A percentile compares a stretch with the other conserved stretches of the same genome.
Conservation (phyloP, 2,329 filamentous ascomycete genomes). For the Lanzia echinophila region DNA sequence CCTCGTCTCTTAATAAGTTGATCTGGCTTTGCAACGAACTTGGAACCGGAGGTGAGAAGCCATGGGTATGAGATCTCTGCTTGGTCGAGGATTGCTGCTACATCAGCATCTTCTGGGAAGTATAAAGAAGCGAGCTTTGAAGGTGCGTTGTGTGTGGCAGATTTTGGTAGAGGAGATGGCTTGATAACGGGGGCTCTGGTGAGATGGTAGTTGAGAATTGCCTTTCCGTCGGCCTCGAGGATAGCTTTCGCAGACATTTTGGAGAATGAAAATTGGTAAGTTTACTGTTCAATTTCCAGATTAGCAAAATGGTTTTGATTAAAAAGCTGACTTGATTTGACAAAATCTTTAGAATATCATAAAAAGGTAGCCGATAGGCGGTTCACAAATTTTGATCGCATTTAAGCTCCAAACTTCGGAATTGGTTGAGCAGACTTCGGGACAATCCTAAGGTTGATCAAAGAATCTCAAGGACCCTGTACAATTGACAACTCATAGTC, state of each 20-base stretch:
- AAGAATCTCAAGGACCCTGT: background rate
- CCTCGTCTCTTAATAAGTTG: conserved; percentile 99
- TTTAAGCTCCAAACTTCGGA: background rate
- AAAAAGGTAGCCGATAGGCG: background rate
- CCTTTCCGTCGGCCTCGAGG: conserved; percentile 98
- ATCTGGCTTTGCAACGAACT: conserved; percentile 98
- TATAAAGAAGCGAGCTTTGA: conserved; percentile 84
- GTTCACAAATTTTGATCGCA: background rate
- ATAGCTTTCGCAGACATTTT: conserved; percentile 95
- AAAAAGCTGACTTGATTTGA: background rate
- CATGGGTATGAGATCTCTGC: conserved; percentile 96
- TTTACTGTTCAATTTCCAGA: conserved; percentile 4
- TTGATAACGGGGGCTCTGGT: conserved; percentile 96
- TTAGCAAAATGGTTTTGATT: background rate
- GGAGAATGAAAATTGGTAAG: conserved; percentile 22
- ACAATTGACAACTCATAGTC: conserved; percentile 7
- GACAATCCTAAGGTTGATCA: background rate
- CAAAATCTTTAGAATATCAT: background rate
- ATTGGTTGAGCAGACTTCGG: background rate
- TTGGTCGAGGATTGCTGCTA: conserved; percentile 82
- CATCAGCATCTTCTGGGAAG: conserved; percentile 82
- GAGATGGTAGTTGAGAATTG: conserved; percentile 99
- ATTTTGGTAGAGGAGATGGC: conserved; percentile 81
- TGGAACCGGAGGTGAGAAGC: conserved; percentile 75
- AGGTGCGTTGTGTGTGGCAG: conserved; percentile 85